Evolutionary conservation across 768 basidiomycete genomes (phyloP).

Genomic region (Phanerodontia chrysosporium): DNA sequence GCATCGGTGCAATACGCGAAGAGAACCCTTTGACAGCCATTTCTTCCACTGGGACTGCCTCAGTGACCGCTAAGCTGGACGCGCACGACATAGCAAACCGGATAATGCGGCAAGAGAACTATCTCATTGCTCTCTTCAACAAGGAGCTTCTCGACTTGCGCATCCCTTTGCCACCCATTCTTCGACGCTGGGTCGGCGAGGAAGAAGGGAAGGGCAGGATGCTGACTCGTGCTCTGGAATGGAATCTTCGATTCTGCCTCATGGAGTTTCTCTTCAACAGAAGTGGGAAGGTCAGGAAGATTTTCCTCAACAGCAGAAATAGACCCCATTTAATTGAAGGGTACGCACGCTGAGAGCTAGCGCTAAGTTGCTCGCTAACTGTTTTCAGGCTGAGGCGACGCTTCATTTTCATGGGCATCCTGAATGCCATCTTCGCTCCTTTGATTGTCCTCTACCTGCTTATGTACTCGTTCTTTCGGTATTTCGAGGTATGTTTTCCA

Average conservation of each 20-base stretch:
- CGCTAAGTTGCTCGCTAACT: neutral
- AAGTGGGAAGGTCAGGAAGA: slow-evolving; percentile 86
- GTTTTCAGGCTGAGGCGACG: slow-evolving; percentile 65
- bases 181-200: slow-evolving; percentile 47
- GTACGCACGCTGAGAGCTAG: slow-evolving; percentile 40
- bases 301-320: slow-evolving; percentile 86
- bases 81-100: slow-evolving; percentile 98
- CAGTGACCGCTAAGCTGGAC: slow-evolving; percentile 83
- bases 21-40: slow-evolving; percentile 90
- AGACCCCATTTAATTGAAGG: slow-evolving; percentile 74
- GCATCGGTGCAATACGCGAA: slow-evolving; percentile 86
- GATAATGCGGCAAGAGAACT: slow-evolving; percentile 98
- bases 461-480: slow-evolving; percentile 99
- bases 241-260: slow-evolving; percentile 95
- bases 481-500: slow-evolving; percentile 88
- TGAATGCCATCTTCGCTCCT: slow-evolving; percentile 94
- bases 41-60: slow-evolving; percentile 57
- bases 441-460: slow-evolving; percentile 95
- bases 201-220: slow-evolving; percentile 69
- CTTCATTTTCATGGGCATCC: slow-evolving; percentile 94
- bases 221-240: slow-evolving; percentile 88
- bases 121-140: slow-evolving; percentile 95
- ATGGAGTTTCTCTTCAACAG: slow-evolving; percentile 93
- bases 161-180: slow-evolving; percentile 65
- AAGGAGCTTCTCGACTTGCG: slow-evolving; percentile 90